Conservation (phyloP, 805 yeast genomes). For the Cyberlindnera sargentensis region DNA sequence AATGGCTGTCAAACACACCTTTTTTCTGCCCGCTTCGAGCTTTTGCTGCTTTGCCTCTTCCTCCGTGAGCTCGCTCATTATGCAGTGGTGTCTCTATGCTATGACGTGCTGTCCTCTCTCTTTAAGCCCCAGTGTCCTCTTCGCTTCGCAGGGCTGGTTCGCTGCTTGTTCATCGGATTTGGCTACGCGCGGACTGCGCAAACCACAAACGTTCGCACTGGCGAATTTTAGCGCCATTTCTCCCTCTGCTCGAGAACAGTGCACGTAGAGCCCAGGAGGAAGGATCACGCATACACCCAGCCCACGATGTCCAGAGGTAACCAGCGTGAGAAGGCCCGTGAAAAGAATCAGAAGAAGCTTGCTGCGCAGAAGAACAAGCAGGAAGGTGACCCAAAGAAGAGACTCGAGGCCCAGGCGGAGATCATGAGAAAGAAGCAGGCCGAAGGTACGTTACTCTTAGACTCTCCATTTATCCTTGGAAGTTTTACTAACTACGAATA, state of each 20-base stretch:
- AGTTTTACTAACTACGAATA: constrained; percentile 16
- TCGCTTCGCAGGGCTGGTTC: too few relatives aligned
- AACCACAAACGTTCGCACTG: too few relatives aligned
- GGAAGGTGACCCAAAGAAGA: constrained; percentile 77
- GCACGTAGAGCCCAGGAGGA: neutral
- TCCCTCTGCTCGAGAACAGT: too few relatives aligned
- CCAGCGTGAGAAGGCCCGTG: constrained; percentile 92
- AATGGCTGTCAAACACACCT: constrained; percentile 28
- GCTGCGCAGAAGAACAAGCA: constrained; percentile 58
- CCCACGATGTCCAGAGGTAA: constrained; percentile 87
- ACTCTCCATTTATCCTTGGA: neutral
- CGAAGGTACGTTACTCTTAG: constrained; percentile 45
- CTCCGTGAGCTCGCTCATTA: constrained; percentile 22
- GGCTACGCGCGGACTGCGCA: too few relatives aligned
- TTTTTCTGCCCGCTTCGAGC: constrained; percentile 68
- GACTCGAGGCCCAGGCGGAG: constrained; percentile 87
- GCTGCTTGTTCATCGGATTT: too few relatives aligned
- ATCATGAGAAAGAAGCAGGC: constrained; percentile 85
- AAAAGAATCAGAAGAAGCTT: constrained; percentile 77
- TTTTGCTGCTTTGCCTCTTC: constrained; percentile 46
- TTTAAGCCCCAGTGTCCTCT: too few relatives aligned
- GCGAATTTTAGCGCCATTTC: too few relatives aligned
- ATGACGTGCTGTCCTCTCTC: too few relatives aligned
- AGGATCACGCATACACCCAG: neutral
- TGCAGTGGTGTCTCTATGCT: too few relatives aligned